Percentiles rank a stretch among this genome's conserved stretches.
phyloP scores from a whole-genome alignment of 352 stramenopile genomes.

The Phytophthora aleatoria region DNA sequence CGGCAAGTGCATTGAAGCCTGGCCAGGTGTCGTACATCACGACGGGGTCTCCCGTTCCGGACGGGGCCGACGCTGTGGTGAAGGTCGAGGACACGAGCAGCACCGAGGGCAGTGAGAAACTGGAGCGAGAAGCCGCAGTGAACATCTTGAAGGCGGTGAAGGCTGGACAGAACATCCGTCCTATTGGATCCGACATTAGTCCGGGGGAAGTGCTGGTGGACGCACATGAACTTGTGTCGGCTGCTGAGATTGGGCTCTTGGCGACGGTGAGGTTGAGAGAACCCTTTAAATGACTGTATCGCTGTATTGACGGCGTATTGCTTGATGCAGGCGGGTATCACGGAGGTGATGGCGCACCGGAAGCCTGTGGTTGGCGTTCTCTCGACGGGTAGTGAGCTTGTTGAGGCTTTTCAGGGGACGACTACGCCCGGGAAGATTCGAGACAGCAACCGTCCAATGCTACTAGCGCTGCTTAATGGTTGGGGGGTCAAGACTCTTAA shows the following conservation, averaged over 20 bases:
- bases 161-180: conserved; percentile 77
- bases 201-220: conserved; percentile 77
- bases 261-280: conserved; percentile 66
- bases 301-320: conserved; percentile 8
- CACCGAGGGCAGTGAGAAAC: conserved; percentile 39
- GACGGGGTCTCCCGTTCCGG: conserved; percentile 93
- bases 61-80: conserved; percentile 92
- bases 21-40: conserved; percentile 92
- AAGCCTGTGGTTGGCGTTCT: conserved; percentile 91
- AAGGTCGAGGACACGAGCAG: conserved; percentile 93
- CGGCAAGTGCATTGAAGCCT: conserved; percentile 38
- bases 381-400: conserved; percentile 95
- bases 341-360: conserved; percentile 70
- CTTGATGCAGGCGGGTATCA: conserved; percentile 64
- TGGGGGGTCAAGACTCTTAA: conserved; percentile 60
- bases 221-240: conserved; percentile 71
- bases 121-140: conserved; percentile 47
- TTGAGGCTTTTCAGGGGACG: conserved; percentile 57
- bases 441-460: conserved; percentile 95
- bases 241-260: conserved; percentile 92
- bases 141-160: conserved; percentile 71
- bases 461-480: conserved; percentile 70
- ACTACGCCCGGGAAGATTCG: conserved; percentile 86
- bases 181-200: conserved; percentile 92
- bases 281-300: background rate